These are phyloP conservation scores for Ilex aquifolium DNA, from an alignment of 257 asterid species.

Conservation along the genomic window DNA sequence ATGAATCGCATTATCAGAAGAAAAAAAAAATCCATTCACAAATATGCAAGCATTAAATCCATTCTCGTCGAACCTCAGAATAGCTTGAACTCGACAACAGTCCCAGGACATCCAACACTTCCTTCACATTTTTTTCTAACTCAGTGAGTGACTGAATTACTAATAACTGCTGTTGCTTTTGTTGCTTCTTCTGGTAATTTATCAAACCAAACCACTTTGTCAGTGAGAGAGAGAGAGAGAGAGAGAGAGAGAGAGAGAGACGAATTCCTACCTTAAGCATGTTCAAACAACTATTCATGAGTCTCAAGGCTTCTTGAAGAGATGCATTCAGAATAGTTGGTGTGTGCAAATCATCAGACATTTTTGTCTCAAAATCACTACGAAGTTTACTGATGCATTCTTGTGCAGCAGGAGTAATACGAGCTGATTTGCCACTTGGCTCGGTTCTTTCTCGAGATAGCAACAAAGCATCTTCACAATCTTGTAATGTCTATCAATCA, in stretches of 20 bases:
- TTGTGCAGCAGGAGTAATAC: slow-evolving; percentile 38
- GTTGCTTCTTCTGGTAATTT: slow-evolving; percentile 26
- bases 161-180: slow-evolving; percentile 24
- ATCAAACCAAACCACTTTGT: slow-evolving; percentile 2
- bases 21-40: background rate
- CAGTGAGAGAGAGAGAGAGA: background rate
- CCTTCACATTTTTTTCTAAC: slow-evolving; percentile 29
- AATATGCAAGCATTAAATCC: background rate
- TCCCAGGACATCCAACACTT: slow-evolving; percentile 32
- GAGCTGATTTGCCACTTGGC: slow-evolving; percentile 24
- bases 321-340: slow-evolving; percentile 54
- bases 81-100: slow-evolving; percentile 28
- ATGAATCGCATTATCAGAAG: slow-evolving; percentile 1
- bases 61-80: slow-evolving; percentile 29
- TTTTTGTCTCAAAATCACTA: slow-evolving; percentile 47
- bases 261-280: slow-evolving; percentile 46
- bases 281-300: slow-evolving; percentile 42
- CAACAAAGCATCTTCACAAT: slow-evolving; percentile 42
- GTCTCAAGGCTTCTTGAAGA: slow-evolving; percentile 62
- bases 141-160: slow-evolving; percentile 24
- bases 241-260: background rate
- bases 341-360: slow-evolving; percentile 85
- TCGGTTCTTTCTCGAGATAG: slow-evolving; percentile 33
- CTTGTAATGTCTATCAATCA: slow-evolving; percentile 59
- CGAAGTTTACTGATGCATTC: slow-evolving; percentile 55